Evolutionary conservation across 2,329 filamentous ascomycete genomes (phyloP).

Genomic region (Rhinocladiella similis): DNA sequence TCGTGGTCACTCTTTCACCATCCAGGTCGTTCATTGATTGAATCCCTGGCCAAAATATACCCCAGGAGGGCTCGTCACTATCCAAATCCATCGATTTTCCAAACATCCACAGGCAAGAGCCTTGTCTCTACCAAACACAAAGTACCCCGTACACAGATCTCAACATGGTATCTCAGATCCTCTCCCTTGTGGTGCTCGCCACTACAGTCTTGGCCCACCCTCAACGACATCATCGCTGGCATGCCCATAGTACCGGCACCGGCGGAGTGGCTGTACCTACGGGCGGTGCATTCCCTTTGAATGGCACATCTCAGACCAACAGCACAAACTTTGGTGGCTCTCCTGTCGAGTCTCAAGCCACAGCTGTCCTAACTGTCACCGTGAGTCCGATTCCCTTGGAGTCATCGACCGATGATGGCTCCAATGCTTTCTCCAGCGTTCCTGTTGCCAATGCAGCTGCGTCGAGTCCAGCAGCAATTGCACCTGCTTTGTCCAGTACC

Average conservation of each 20-base stretch:
- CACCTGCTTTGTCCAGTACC: not conserved
- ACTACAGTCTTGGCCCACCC: conserved; percentile 27
- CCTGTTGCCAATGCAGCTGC: conserved; percentile 8
- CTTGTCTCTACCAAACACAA: conserved; percentile 3
- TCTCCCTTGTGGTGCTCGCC: conserved; percentile 27
- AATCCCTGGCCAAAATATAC: conserved; percentile 11
- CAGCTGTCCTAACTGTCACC: conserved; percentile 22
- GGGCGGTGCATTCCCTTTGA: conserved; percentile 15
- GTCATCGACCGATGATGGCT: conserved; percentile 7
- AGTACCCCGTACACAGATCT: not conserved
- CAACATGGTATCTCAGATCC: conserved; percentile 29
- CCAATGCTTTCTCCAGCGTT: conserved; percentile 13
- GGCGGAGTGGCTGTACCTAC: conserved; percentile 10
- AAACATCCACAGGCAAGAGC: conserved; percentile 1
- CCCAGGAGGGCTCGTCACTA: conserved; percentile 20
- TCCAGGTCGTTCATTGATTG: conserved; percentile 25
- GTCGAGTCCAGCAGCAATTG: not conserved
- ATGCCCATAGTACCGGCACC: conserved; percentile 10
- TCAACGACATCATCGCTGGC: conserved; percentile 23
- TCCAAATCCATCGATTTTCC: conserved; percentile 4
- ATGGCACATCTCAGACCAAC: conserved; percentile 20
- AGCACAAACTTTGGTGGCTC: conserved; percentile 20
- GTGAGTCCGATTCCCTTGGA: conserved; percentile 17
- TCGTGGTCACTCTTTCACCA: conserved; percentile 28
- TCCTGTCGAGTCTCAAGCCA: conserved; percentile 13